Evolutionary conservation across 2,329 filamentous ascomycete genomes (phyloP).

Genomic region (Coniochaeta prunicola): DNA sequence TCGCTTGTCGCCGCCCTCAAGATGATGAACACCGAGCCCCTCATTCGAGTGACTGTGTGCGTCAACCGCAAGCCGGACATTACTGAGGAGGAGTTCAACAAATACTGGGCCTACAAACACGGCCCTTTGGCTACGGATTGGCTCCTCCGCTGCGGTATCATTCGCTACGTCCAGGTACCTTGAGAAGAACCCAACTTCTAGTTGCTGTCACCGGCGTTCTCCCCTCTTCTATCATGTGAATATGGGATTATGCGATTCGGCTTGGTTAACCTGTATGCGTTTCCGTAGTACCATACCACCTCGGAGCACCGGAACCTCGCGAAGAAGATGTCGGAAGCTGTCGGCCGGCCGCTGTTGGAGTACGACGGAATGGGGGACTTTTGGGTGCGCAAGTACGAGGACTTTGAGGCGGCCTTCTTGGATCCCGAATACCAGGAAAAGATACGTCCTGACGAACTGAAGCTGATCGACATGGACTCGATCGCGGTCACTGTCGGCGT

Average conservation of each 20-base stretch:
- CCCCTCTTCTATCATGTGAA: too few relatives aligned
- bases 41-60: background rate
- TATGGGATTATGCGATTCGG: too few relatives aligned
- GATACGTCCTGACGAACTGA: background rate
- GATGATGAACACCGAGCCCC: slow-evolving; percentile 1
- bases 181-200: background rate
- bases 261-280: too few relatives aligned
- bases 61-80: background rate
- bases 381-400: background rate
- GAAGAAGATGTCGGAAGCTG: background rate
- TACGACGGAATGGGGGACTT: background rate
- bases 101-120: background rate
- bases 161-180: background rate
- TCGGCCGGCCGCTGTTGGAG: background rate
- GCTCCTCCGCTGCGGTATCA: background rate
- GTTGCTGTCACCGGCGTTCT: too few relatives aligned
- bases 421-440: background rate
- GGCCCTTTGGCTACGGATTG: background rate
- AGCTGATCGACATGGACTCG: background rate
- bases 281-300: background rate
- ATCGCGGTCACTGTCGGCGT: background rate
- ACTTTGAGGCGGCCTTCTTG: background rate
- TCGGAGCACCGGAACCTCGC: background rate
- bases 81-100: background rate
- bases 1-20: background rate